A percentile compares a stretch with the other conserved stretches of the same genome.
These are phyloP conservation scores for Mycocentrospora acerina DNA, from an alignment of 2,329 filamentous ascomycete genomes.

Conservation along the genomic window DNA sequence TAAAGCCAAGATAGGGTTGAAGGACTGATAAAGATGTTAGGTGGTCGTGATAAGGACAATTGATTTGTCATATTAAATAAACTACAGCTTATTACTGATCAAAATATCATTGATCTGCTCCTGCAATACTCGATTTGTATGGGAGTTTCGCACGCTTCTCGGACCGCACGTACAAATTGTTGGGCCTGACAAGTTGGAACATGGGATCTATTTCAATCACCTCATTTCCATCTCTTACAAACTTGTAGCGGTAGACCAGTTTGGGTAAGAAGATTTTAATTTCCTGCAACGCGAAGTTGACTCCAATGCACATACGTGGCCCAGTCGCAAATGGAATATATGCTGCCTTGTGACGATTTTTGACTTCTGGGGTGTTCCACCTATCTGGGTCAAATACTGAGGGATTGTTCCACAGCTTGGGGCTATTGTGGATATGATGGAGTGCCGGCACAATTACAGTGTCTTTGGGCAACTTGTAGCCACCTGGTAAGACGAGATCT, in stretches of 20 bases:
- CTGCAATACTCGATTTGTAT: too few relatives aligned
- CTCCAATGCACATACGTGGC: slow-evolving; percentile 13
- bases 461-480: slow-evolving; percentile 57
- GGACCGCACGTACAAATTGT: slow-evolving; percentile 14
- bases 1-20: too few relatives aligned
- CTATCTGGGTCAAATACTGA: slow-evolving; percentile 60
- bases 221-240: slow-evolving; percentile 9
- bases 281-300: slow-evolving; percentile 14
- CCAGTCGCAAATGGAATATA: slow-evolving; percentile 17
- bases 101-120: too few relatives aligned
- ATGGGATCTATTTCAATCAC: slow-evolving; percentile 12
- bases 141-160: slow-evolving; percentile 13
- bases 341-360: slow-evolving; percentile 9
- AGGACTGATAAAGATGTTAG: too few relatives aligned
- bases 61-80: too few relatives aligned
- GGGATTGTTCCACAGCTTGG: slow-evolving; percentile 60
- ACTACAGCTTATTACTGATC: too few relatives aligned
- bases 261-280: slow-evolving; percentile 11
- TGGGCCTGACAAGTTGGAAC: slow-evolving; percentile 14
- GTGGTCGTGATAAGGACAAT: too few relatives aligned
- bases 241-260: slow-evolving; percentile 14
- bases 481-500: slow-evolving; percentile 61
- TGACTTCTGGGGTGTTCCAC: slow-evolving; percentile 57
- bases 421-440: slow-evolving; percentile 53
- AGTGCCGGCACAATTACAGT: slow-evolving; percentile 56